phyloP scores from a whole-genome alignment of 495 filamentous ascomycete species.

The Tuber brumale region DNA sequence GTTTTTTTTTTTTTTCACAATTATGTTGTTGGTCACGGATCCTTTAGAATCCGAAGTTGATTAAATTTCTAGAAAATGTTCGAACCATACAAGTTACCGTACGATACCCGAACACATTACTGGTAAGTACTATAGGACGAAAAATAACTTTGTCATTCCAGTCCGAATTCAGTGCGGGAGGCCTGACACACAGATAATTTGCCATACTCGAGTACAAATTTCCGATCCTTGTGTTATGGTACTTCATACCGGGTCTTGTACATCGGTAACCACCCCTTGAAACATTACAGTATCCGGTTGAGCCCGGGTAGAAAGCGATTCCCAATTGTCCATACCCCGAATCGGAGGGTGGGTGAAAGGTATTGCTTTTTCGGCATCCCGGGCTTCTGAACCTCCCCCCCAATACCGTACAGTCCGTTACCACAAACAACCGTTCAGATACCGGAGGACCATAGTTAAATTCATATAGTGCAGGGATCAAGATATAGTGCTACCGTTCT shows the following conservation, averaged over 20 bases:
- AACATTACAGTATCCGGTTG: not conserved
- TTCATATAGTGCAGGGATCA: not conserved
- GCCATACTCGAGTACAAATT: not conserved
- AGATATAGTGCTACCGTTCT: not conserved
- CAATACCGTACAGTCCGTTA: not conserved
- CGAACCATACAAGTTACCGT: not conserved
- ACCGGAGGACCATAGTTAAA: not conserved
- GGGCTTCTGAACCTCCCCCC: not conserved
- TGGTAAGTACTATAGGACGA: not conserved
- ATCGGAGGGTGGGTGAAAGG: not conserved
- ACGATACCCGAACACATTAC: not conserved
- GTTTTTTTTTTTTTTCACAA: no score
- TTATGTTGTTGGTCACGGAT: no score
- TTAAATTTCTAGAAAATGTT: no score
- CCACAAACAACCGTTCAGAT: not conserved
- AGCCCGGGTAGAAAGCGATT: not conserved
- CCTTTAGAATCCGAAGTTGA: no score
- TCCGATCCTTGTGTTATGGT: not conserved
- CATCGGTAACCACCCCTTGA: not conserved
- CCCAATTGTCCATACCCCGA: not conserved
- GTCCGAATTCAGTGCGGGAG: not conserved
- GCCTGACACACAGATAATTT: not conserved
- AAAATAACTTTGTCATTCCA: not conserved
- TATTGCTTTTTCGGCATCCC: slow-evolving; percentile 7
- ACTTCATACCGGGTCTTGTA: not conserved